phyloP scores from a whole-genome alignment of 1,284 basidiomycete genomes.

The Tylopilus sp. region DNA sequence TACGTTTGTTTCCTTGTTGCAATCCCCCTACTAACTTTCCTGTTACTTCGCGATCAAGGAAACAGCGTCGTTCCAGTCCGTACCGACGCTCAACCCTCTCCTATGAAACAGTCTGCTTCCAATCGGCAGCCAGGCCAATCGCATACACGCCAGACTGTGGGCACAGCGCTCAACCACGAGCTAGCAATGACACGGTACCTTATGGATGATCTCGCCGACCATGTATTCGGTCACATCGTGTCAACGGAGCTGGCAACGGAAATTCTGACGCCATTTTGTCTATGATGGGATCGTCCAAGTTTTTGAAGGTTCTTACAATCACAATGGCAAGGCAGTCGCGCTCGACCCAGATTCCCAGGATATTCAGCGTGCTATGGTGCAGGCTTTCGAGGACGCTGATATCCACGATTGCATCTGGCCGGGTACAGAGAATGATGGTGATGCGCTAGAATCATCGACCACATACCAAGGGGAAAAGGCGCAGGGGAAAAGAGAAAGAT shows the following conservation, averaged over 20 bases:
- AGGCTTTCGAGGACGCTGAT: constrained; percentile 6
- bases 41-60: background rate
- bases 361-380: background rate
- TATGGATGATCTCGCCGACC: constrained; percentile 10
- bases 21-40: background rate
- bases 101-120: background rate
- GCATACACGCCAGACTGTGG: background rate
- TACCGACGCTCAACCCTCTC: background rate
- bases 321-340: no score
- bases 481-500: background rate
- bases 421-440: background rate
- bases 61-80: background rate
- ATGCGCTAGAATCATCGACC: background rate
- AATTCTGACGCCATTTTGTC: background rate
- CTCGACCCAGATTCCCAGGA: background rate
- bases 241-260: constrained; percentile 9
- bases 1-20: background rate
- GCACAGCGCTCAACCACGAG: constrained; percentile 1
- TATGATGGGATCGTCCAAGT: constrained; percentile 1
- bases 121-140: constrained; percentile 3
- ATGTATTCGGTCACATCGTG: constrained; percentile 13
- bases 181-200: constrained; percentile 8
- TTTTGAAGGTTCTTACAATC: no score
- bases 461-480: background rate
- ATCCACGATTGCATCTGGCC: background rate